These are phyloP conservation scores for Fusarium pininemorale DNA, from an alignment of 2,329 filamentous ascomycete species.

Conservation along the genomic window DNA sequence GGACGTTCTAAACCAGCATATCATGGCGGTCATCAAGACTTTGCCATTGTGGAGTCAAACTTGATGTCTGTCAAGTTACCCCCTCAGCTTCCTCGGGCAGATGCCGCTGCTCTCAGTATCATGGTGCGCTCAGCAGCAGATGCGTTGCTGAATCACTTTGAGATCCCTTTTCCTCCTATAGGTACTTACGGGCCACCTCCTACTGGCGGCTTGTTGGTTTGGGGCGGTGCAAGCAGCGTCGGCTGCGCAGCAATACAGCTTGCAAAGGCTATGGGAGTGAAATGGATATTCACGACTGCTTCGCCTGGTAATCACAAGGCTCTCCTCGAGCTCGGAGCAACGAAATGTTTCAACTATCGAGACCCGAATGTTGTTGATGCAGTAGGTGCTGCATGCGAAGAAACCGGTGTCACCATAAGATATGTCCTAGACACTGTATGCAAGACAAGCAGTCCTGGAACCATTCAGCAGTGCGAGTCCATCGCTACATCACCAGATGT, in stretches of 20 bases:
- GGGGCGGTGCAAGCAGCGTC: not conserved
- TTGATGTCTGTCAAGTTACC: not conserved
- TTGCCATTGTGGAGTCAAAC: not conserved
- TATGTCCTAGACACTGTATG: not conserved
- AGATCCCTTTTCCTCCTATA: not conserved
- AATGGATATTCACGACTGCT: not conserved
- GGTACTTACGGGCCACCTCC: fast-evolving
- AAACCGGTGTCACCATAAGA: not conserved
- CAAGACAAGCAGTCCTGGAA: not conserved
- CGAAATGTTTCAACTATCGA: not conserved
- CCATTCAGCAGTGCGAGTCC: not conserved
- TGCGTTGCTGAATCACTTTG: not conserved
- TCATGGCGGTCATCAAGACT: not conserved
- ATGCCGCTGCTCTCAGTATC: not conserved
- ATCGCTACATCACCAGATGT: not conserved
- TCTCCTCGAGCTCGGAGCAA: not conserved
- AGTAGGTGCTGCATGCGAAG: not conserved
- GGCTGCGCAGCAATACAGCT: not conserved
- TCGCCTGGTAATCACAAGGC: not conserved
- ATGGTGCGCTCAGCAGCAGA: not conserved
- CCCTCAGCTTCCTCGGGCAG: not conserved
- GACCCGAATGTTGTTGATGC: not conserved
- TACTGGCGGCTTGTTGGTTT: not conserved
- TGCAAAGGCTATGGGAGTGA: not conserved
- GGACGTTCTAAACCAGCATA: not conserved